Base-by-base conservation (phyloP, 1,139 yeast species). In the Blastobotrys illinoisensis region DNA sequence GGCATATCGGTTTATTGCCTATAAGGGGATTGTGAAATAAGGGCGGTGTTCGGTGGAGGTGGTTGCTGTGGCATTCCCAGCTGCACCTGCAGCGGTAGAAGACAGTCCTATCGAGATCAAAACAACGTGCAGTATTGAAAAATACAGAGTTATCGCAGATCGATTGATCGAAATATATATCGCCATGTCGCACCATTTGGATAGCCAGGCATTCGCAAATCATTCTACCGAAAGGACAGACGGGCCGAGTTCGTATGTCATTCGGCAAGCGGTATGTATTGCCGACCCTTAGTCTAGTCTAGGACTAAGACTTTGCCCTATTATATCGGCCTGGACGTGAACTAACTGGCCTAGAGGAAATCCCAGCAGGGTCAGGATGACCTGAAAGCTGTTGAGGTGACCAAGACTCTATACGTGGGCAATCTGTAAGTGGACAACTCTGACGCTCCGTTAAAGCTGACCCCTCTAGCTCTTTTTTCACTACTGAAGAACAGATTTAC, bases 401-500 rank as follows among this genome's bases (percentile, higher is more conserved):
- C 90, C 56, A 77, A 82, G 24, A 90, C 98, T 0, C 79, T 91
- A 1, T 91, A 91, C 65, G 93, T 91, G 46, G 98, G 98, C 5
- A 89, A 88, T 66, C 67, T 85, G 58, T 32, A 32, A 13, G 40
- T 32, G 40, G 16, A 26, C n/a, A n/a, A n/a, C n/a, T n/a, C n/a
- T n/a, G n/a, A n/a, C n/a, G n/a, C n/a, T n/a, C n/a, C n/a, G n/a
- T n/a, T n/a, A n/a, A n/a, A n/a, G n/a, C n/a, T n/a, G n/a, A n/a
- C n/a, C n/a, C n/a, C n/a, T n/a, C 16, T 32, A 32, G 40, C 16
- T 84, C 95, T 1, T 88, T 88, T 64, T 87, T 85, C 70, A 90
- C 97, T 1, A 86, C 96, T 0, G 98, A 93, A 69, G 98, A 93
- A 67, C 97, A 91, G 68, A 81, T 91, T 23, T 86, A 85, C 67